These are phyloP conservation scores for Raddia guianensis DNA, from an alignment of 176 grass and related monocot genomes.

Conservation along the genomic window DNA sequence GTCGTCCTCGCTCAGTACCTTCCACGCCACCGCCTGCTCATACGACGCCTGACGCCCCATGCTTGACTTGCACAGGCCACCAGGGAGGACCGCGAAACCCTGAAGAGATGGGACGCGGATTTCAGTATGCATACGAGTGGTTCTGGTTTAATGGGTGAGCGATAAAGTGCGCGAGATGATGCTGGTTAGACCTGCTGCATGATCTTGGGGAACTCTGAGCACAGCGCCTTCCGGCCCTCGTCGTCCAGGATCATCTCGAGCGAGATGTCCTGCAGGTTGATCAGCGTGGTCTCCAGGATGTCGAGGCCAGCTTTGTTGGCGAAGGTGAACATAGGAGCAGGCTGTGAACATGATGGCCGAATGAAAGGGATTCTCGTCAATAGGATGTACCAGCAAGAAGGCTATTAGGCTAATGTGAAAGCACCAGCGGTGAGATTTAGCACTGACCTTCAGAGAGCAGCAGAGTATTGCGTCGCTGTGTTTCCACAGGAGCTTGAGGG, in stretches of 20 bases:
- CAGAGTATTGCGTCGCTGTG: slow-evolving; percentile 83
- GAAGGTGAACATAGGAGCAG: slow-evolving; percentile 74
- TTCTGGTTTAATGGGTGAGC: not conserved
- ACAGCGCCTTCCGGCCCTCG: slow-evolving; percentile 56
- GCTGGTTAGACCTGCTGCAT: slow-evolving; percentile 90
- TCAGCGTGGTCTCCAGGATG: slow-evolving; percentile 85
- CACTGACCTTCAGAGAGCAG: slow-evolving; percentile 77
- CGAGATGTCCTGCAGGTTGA: slow-evolving; percentile 85
- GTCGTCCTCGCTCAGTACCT: slow-evolving; percentile 73
- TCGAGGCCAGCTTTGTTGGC: slow-evolving; percentile 86
- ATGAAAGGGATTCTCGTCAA: not conserved
- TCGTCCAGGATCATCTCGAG: slow-evolving; percentile 78
- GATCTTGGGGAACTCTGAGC: slow-evolving; percentile 72
- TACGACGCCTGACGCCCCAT: slow-evolving; percentile 83
- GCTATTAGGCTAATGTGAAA: not conserved
- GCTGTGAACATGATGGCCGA: slow-evolving; percentile 24
- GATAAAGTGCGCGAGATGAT: no score
- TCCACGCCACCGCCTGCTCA: slow-evolving; percentile 76
- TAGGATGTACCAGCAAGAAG: not conserved
- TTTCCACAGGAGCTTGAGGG: slow-evolving; percentile 80
- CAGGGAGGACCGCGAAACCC: slow-evolving; percentile 70
- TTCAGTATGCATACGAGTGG: not conserved
- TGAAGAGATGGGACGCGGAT: slow-evolving; percentile 22
- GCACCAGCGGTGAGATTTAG: not conserved
- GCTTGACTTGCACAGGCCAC: slow-evolving; percentile 76